Conservation (phyloP, 371 early-diverging fungal species). For the Dichotomocladium elegans region DNA sequence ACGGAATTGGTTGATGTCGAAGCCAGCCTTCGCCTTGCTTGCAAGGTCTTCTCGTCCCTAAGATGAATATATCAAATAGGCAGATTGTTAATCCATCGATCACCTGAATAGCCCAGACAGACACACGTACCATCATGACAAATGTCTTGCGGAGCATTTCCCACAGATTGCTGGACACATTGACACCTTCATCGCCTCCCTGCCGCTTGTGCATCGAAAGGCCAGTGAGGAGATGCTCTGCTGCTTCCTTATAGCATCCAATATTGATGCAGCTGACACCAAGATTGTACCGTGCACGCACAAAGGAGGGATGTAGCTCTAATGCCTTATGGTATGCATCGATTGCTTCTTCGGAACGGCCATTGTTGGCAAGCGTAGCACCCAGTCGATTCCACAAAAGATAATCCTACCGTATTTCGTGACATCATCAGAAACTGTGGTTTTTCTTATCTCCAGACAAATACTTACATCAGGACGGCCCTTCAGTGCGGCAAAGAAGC, state of each 20-base stretch:
- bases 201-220: conserved; percentile 74
- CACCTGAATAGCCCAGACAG: neutral
- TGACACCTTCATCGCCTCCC: conserved; percentile 53
- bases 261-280: conserved; percentile 93
- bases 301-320: conserved; percentile 90
- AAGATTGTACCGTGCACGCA: conserved; percentile 95
- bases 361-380: conserved; percentile 93
- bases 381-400: conserved; percentile 95
- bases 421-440: too few species aligned
- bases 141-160: conserved; percentile 62
- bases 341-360: conserved; percentile 77
- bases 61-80: conserved; percentile 6
- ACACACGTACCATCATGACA: conserved; percentile 54
- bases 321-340: conserved; percentile 94
- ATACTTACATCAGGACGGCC: conserved; percentile 83
- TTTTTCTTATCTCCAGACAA: too few species aligned
- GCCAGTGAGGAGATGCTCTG: conserved; percentile 88
- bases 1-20: conserved; percentile 58
- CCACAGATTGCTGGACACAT: conserved; percentile 63
- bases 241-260: conserved; percentile 90
- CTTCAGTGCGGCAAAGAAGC: conserved; percentile 90
- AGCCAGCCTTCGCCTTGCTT: conserved; percentile 56
- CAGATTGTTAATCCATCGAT: neutral
- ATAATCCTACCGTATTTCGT: conserved; percentile 78
- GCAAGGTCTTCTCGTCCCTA: conserved; percentile 56